Base-by-base conservation (phyloP, 2,329 filamentous ascomycete genomes). In the Botrytis aclada region DNA sequence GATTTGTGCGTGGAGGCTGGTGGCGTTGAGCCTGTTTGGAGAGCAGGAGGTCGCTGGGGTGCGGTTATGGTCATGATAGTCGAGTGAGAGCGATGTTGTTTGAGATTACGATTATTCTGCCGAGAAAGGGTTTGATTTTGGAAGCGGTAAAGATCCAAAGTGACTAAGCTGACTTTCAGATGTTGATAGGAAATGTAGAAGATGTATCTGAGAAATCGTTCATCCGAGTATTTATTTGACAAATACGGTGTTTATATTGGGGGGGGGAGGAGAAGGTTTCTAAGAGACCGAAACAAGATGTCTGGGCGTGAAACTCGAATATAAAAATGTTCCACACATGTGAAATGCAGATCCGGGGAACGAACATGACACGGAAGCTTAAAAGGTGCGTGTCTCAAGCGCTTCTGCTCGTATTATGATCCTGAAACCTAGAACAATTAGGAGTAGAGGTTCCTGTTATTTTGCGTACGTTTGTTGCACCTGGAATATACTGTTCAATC, bases 1-100 rank as follows among this genome's bases (percentile, higher is more conserved):
- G 62, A 67, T 58, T 67, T 72, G n/a, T 72, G 51, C 39, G 62
- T 56, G 18, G 70, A 71, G n/a, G 62, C 29, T 43, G 70, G 62
- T 67, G 62, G 61, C 14, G 62, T 58, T 66, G 39, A 16, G 41
- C 29, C 47, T 66, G 54, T 47, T 29, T 69, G 65, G 18, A 67
- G 65, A n/a, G 29, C 6, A 29, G 32, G 56, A 12, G 58, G 29
- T 29, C 62, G 70, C n/a, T 66, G 70, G 47, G 69, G 34, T 71
- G 47, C 29, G 39, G 69, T 41, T 16, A 71, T 64, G 37, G 69
- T 71, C 69, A 71, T 71, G 41, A 32, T 64, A 51, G 32, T 34
- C 45, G 39, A 51, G 51, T 32, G 34, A 25, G 41, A 64, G 34
- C n/a, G 58, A 34, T 70, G 39, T 34, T 34, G 56, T 41, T 20